phyloP scores from a whole-genome alignment of 768 basidiomycete species.

The Agaricus sinodeliciosus region DNA sequence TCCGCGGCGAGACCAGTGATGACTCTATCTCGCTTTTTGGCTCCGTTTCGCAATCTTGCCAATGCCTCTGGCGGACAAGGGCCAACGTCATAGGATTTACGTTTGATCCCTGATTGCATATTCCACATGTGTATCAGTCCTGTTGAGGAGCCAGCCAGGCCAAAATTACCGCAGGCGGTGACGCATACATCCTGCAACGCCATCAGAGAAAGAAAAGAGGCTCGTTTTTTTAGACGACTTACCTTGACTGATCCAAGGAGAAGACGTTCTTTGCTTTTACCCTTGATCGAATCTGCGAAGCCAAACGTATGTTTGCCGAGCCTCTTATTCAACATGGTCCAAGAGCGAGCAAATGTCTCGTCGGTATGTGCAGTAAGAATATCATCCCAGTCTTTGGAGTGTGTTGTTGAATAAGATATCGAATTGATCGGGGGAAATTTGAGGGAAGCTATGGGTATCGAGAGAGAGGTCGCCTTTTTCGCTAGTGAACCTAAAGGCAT shows the following conservation, averaged over 20 bases:
- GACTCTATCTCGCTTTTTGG: conserved; percentile 41
- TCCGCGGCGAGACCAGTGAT: conserved; percentile 86
- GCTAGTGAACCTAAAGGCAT: conserved; percentile 59
- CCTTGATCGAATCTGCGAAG: conserved; percentile 43
- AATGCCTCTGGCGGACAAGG: conserved; percentile 50
- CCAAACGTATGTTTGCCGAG: conserved; percentile 71
- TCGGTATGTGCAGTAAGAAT: conserved; percentile 86
- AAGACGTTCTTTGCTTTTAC: conserved; percentile 38
- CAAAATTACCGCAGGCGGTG: conserved; percentile 95
- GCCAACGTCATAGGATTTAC: conserved; percentile 71
- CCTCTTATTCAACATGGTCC: conserved; percentile 80
- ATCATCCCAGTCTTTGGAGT: conserved; percentile 97
- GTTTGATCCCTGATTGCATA: conserved; percentile 87
- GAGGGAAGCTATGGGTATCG: conserved; percentile 72
- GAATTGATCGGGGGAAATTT: conserved; percentile 80
- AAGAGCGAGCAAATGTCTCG: conserved; percentile 78
- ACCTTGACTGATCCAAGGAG: conserved; percentile 69
- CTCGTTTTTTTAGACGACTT: not conserved
- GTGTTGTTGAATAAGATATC: conserved; percentile 70
- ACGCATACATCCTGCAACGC: conserved; percentile 68
- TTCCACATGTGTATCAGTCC: conserved; percentile 90
- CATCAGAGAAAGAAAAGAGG: not conserved
- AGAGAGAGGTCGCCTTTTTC: conserved; percentile 73
- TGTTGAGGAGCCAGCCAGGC: conserved; percentile 74
- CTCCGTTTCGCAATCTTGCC: conserved; percentile 31